Percentiles rank a stretch among this genome's conserved stretches.
phyloP scores from a whole-genome alignment of 1,139 yeast species.

The Candida sp. region DNA sequence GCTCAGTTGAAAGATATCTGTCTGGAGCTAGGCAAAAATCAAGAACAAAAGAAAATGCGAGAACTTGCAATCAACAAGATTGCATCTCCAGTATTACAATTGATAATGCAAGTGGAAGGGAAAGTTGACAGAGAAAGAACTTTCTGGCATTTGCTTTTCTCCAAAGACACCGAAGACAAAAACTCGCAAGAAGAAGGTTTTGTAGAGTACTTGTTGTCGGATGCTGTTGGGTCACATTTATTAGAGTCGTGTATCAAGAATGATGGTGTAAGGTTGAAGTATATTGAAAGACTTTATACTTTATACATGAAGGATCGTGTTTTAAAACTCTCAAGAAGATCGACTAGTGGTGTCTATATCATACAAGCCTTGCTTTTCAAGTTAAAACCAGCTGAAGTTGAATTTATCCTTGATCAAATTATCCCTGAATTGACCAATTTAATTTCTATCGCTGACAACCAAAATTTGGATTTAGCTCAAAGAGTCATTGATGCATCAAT shows the following conservation, averaged over 20 bases:
- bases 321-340: conserved; percentile 69
- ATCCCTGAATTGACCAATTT: conserved; percentile 65
- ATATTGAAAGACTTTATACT: conserved; percentile 66
- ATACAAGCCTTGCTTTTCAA: conserved; percentile 65
- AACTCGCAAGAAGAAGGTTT: conserved; percentile 74
- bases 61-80: conserved; percentile 74
- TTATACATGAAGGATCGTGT: conserved; percentile 74
- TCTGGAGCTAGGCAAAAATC: conserved; percentile 30
- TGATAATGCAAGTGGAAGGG: conserved; percentile 81
- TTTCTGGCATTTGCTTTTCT: conserved; percentile 57
- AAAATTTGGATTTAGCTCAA: conserved; percentile 69
- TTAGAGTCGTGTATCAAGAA: conserved; percentile 65
- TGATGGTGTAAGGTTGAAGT: conserved; percentile 62
- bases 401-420: conserved; percentile 62
- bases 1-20: conserved; percentile 51
- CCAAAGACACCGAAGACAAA: conserved; percentile 40
- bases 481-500: conserved; percentile 68
- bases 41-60: conserved; percentile 52
- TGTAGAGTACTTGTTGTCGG: conserved; percentile 80
- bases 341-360: conserved; percentile 81
- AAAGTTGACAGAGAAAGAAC: conserved; percentile 67
- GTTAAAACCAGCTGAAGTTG: conserved; percentile 56
- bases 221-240: conserved; percentile 90
- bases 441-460: conserved; percentile 46
- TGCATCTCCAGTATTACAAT: conserved; percentile 86